Percentiles rank a stretch among this genome's conserved stretches.
Evolutionary conservation across 768 basidiomycete species (phyloP).

Genomic region (Lentinula raphanica): DNA sequence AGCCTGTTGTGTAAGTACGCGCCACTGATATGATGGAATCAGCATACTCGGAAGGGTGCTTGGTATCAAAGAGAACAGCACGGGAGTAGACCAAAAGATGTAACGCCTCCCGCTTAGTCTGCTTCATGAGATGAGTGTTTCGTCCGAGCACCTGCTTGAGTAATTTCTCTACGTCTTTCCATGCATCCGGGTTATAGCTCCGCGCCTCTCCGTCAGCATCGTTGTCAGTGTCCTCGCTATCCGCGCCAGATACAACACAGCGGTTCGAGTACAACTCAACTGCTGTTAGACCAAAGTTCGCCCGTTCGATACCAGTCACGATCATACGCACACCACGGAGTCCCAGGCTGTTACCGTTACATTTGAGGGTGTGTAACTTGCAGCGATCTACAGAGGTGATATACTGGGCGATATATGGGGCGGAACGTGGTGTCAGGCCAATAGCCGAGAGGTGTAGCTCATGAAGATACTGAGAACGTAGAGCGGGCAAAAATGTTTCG

Average conservation of each 20-base stretch:
- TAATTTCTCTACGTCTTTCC: conserved; percentile 30
- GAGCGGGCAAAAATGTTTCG: conserved; percentile 40
- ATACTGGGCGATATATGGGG: conserved; percentile 41
- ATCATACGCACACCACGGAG: conserved; percentile 39
- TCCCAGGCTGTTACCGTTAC: conserved; percentile 53
- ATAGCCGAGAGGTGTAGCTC: conserved; percentile 54
- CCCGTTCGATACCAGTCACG: conserved; percentile 35
- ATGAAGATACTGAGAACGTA: conserved; percentile 43
- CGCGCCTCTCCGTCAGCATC: conserved; percentile 17
- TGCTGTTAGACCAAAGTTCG: conserved; percentile 43
- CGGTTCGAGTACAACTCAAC: conserved; percentile 48
- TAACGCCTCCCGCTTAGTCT: conserved; percentile 42
- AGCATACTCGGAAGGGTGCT: background rate
- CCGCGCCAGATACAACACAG: conserved; percentile 33
- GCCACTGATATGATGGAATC: conserved; percentile 18
- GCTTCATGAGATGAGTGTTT: conserved; percentile 36
- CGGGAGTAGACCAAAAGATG: conserved; percentile 46
- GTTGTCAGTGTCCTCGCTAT: conserved; percentile 38
- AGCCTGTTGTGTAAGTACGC: conserved; percentile 24
- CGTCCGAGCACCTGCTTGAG: conserved; percentile 33
- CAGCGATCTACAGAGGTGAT: conserved; percentile 44
- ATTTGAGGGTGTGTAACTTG: conserved; percentile 41
- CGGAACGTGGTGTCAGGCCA: conserved; percentile 37
- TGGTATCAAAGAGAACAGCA: conserved; percentile 39
- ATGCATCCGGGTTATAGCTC: conserved; percentile 18